These are phyloP conservation scores for Aspergillus egyptiacus DNA, from an alignment of 495 filamentous ascomycete genomes.

Conservation along the genomic window DNA sequence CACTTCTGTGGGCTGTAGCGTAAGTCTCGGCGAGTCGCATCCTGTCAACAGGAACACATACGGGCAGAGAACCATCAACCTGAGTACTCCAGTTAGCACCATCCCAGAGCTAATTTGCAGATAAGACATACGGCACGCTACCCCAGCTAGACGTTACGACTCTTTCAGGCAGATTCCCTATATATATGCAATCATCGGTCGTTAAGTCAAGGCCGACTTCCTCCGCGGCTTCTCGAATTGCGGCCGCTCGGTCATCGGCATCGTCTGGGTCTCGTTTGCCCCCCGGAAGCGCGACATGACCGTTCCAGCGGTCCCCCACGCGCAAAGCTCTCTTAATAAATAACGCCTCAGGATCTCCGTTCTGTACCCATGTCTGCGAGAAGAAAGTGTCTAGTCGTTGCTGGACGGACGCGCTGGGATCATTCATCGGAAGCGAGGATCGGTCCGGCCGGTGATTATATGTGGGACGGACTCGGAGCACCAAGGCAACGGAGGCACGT, in stretches of 20 bases:
- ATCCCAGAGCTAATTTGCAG: neutral
- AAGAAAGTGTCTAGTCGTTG: slow-evolving; percentile 57
- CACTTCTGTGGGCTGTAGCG: slow-evolving; percentile 67
- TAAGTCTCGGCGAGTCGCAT: slow-evolving; percentile 51
- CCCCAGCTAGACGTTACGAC: slow-evolving; percentile 70
- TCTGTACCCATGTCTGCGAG: slow-evolving; percentile 60
- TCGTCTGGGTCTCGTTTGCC: slow-evolving; percentile 68
- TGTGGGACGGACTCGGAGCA: slow-evolving; percentile 61
- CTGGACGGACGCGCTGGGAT: slow-evolving; percentile 28
- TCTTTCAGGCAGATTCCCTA: slow-evolving; percentile 67
- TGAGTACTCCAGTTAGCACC: slow-evolving; percentile 16
- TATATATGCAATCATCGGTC: slow-evolving; percentile 46
- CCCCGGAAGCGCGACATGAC: slow-evolving; percentile 70
- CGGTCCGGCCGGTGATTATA: slow-evolving; percentile 50
- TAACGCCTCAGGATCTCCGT: slow-evolving; percentile 69
- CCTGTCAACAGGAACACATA: slow-evolving; percentile 63
- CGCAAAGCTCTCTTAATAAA: slow-evolving; percentile 74
- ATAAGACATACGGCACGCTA: slow-evolving; percentile 53
- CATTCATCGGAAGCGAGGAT: slow-evolving; percentile 19
- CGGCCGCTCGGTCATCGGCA: slow-evolving; percentile 56
- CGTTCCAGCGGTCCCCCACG: slow-evolving; percentile 68
- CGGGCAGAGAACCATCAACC: slow-evolving; percentile 72
- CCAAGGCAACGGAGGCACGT: slow-evolving; percentile 66
- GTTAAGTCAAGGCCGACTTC: slow-evolving; percentile 66
- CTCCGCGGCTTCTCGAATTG: slow-evolving; percentile 63